Base-by-base conservation (phyloP, 2,329 filamentous ascomycete genomes). In the Neospermospora avenae region DNA sequence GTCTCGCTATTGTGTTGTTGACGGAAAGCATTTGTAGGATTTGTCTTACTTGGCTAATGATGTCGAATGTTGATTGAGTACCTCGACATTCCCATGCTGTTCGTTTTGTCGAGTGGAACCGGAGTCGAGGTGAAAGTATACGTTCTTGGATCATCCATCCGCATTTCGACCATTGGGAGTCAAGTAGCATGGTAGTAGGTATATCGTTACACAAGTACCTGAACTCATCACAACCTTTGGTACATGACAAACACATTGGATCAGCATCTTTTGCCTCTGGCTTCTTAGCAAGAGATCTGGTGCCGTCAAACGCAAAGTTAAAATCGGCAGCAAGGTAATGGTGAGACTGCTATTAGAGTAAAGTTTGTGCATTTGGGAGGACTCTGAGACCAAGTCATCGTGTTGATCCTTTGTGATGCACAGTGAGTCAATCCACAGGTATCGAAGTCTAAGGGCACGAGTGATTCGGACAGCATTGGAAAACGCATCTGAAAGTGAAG, bases 341-440 rank as follows among this genome's bases (percentile, higher is more conserved):
- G 54, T 60, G 4, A 60, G 46, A 16, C 46, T 53, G 10, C 45
- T 45, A 28, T 57, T 37, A 39, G 54, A 52, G 31, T 57, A 57
- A 13, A 60, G 37, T 16, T 52, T 57, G 46, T 41, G 37, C 53
- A 60, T 60, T 28, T 48, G 28, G 5, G 46, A 49, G 18, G 54
- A 49, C 46, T 60, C 52, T 14, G 35, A 52, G 13, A 42, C 41
- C 58, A 45, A 57, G 11, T 60, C 58, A 20, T 44, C 54, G 8
- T n/a, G n/a, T 25, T 39, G 41, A 54, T 60, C 58, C 37, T 60
- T 53, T 11, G 57, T 35, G 28, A 60, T 60, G 34, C 58, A 60
- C 13, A 57, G 39, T 24, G 58, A 49, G 20, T 60, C 58, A n/a
- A 60, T 60, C 58, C 58, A 60, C 31, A 60, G 31, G 13, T 60